Evolutionary conservation across 345 rosid genomes (phyloP), one percentile per base, ranked within the genome.

Genomic region (Carallia brachiata): DNA sequence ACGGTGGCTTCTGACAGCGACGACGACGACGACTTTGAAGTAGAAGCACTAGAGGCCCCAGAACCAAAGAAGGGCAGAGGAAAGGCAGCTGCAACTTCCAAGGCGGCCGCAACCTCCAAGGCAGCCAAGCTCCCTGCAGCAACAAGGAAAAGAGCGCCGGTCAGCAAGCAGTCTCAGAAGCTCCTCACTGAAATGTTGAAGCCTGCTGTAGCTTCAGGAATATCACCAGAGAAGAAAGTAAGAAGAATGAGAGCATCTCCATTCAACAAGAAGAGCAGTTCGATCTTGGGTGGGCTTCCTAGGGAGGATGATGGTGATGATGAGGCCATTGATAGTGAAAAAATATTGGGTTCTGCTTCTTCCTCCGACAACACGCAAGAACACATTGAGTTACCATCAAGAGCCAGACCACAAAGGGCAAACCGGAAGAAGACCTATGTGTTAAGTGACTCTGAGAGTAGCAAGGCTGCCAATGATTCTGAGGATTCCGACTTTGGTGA

Each of bases 171-270:
- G 79, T 44, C 82, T 17, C 74, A 86, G 84, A 88, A 79, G 85
- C 88, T 84, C 17, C 58, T 90, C 18, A 82, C 88, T 0, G 82
- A 81, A 47, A 84, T 83, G 84, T 58, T 89, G 78, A 81, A 84
- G 75, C 90, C 91, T 19, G 76, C 81, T 9, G 90, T 76, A 68
- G 32, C 28, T 53, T 28, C 83, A 1, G 88, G 76, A 27, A 80
- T 82, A 39, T 89, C 97, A 0, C 97, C 97, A 0, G 96, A 89
- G 79, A 95, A 95, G 85, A 88, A 91, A 78, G 92, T 88, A 70
- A 86, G 97, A 80, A 94, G 85, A 82, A 88, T 82, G 90, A 88
- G 96, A 50, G 83, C 85, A 5, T 94, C 96, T 13, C 98, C 98
- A 6, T 91, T 91, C 71, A 87, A 94, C 81, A 94, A 90, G 84